These are phyloP conservation scores for Podaxis sp. DNA, from an alignment of 768 basidiomycete genomes.

Conservation along the genomic window DNA sequence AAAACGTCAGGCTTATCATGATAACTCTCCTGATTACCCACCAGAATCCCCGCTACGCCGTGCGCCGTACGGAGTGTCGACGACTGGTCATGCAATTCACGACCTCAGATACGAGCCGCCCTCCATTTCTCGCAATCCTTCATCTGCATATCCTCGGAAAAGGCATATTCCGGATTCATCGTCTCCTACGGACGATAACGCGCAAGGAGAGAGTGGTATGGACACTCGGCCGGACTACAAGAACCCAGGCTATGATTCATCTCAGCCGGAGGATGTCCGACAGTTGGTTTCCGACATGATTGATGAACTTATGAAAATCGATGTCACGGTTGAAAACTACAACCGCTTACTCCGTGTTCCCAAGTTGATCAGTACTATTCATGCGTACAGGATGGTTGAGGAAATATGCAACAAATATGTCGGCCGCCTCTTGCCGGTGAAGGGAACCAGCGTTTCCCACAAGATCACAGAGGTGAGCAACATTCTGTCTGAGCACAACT, in stretches of 20 bases:
- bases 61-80: background rate
- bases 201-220: conserved; percentile 11
- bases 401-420: conserved; percentile 44
- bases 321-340: conserved; percentile 7
- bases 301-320: conserved; percentile 10
- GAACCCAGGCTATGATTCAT: conserved; percentile 27
- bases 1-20: conserved; percentile 9
- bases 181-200: conserved; percentile 12
- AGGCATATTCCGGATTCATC: conserved; percentile 5
- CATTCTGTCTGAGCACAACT: background rate
- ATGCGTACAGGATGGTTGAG: conserved; percentile 53
- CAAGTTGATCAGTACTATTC: conserved; percentile 39
- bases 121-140: conserved; percentile 5
- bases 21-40: conserved; percentile 1
- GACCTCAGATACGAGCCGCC: conserved; percentile 8
- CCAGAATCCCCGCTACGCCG: conserved; percentile 2
- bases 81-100: background rate
- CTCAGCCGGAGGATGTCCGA: conserved; percentile 30
- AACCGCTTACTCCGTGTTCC: conserved; percentile 35
- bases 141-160: conserved; percentile 12
- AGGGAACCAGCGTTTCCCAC: conserved; percentile 21
- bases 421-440: conserved; percentile 41
- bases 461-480: conserved; percentile 46
- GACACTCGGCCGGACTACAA: conserved; percentile 11
- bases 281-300: conserved; percentile 39